Evolutionary conservation across 1,284 basidiomycete genomes (phyloP), one percentile per base, ranked within the genome.

Genomic region (Apiotrichum porosum): DNA sequence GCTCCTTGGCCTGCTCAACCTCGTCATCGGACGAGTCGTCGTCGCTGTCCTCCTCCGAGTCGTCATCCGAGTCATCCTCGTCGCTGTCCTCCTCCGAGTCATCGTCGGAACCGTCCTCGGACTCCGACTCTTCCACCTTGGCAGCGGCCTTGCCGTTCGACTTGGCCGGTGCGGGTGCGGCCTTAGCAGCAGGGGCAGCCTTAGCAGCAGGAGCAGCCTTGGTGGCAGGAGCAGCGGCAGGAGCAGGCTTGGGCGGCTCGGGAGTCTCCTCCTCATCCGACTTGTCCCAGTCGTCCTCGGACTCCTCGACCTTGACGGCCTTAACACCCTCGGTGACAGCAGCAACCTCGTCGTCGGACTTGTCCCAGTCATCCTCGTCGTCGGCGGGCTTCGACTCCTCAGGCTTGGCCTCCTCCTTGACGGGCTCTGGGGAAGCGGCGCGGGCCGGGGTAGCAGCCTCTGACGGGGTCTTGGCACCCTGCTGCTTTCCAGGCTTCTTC

Each of bases 1-100:
- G 86, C 0, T 84, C 85, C 74, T 94, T 97, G 58, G 78, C 78
- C 70, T 87, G 80, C 37, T 84, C 84, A 13, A 82, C 82, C 69
- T 86, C 76, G 49, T 86, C 87, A 26, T 78, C 75, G 23, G 73
- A 74, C 10, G 74, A 75, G 12, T 76, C 75, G 37, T 79, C 78
- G 36, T 78, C 77, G 5, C 64, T 60, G 28, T 61, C 58, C 17
- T 61, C 62, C 12, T 60, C 58, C 17, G 61, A 57, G 40, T 69
- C 67, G 17, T 65, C 77, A n/a, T 73, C 69, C 3, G 72, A 73
- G 33, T 75, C 75, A 9, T 74, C 73, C 4, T 75, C 74, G 13
- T 76, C 75, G n/a, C 69, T 77, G 45, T 55, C 58, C 9, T 75
- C 75, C 9, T 75, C 73, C 4, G 75, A 75, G 6, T 76, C 74